These are phyloP conservation scores for Pterocarpus santalinus DNA, from an alignment of 306 rosid species.

Conservation along the genomic window DNA sequence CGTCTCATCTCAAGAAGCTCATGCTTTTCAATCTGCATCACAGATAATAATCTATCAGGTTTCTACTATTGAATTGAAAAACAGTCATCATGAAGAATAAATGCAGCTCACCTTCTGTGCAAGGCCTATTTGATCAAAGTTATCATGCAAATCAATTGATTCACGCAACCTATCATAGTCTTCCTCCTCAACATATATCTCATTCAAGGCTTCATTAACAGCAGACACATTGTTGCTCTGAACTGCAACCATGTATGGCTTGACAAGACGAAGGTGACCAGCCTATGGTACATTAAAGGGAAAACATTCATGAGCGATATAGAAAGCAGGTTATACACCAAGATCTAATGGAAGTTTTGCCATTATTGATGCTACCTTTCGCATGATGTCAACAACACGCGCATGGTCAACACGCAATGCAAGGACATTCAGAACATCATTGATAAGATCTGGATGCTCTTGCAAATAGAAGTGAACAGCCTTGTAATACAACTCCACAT, in stretches of 20 bases:
- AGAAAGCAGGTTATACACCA: neutral
- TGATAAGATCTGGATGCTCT: conserved; percentile 98
- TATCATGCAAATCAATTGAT: conserved; percentile 97
- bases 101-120: conserved; percentile 84
- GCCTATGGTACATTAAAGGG: conserved; percentile 62
- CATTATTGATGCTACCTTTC: conserved; percentile 67
- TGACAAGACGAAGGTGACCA: conserved; percentile 94
- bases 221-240: conserved; percentile 98
- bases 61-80: conserved; percentile 32
- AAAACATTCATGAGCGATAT: conserved; percentile 29
- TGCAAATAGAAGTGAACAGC: conserved; percentile 98
- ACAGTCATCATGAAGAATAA: conserved; percentile 29
- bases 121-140: conserved; percentile 98
- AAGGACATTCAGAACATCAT: conserved; percentile 95
- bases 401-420: conserved; percentile 99
- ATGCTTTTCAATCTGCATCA: conserved; percentile 89
- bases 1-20: conserved; percentile 99
- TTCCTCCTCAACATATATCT: conserved; percentile 97
- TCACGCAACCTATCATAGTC: conserved; percentile 98
- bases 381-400: conserved; percentile 98
- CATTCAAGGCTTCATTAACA: conserved; percentile 98
- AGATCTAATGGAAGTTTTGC: conserved; percentile 20
- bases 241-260: conserved; percentile 99
- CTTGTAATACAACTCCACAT: conserved; percentile 94
- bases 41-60: conserved; percentile 42